A percentile compares a stretch with the other conserved stretches of the same genome.
Evolutionary conservation across 2,329 filamentous ascomycete species (phyloP).

Genomic region (Colletotrichum sp.): DNA sequence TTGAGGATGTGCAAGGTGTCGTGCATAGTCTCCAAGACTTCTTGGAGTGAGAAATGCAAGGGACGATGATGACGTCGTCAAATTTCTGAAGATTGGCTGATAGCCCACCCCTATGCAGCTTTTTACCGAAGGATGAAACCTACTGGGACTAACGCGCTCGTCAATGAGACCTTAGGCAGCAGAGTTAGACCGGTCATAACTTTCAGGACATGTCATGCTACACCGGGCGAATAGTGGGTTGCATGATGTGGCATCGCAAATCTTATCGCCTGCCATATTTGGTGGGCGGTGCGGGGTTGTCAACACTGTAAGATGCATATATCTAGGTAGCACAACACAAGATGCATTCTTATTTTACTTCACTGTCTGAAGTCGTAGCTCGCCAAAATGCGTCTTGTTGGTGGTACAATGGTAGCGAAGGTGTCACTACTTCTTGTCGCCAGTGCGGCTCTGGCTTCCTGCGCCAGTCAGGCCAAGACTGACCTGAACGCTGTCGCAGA

Average conservation of each 20-base stretch:
- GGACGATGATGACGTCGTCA: not conserved
- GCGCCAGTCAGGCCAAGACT: not conserved
- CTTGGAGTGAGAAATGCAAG: not conserved
- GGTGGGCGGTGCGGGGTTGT: not conserved
- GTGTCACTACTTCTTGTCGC: not conserved
- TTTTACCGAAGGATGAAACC: not conserved
- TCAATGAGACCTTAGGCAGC: not conserved
- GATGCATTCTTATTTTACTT: not conserved
- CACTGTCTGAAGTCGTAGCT: not conserved
- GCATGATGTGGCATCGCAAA: not conserved
- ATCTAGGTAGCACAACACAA: not conserved
- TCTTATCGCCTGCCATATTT: not conserved
- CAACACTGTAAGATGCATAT: not conserved
- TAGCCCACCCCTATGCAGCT: not conserved
- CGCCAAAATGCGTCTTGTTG: not conserved
- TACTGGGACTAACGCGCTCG: not conserved
- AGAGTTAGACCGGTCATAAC: not conserved
- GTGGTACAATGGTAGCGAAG: not conserved
- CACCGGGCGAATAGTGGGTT: not conserved
- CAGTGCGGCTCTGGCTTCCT: not conserved
- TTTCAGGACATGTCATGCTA: not conserved
- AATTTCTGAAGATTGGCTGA: not conserved
- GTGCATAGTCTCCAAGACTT: constrained; percentile 29
- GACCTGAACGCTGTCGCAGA: not conserved
- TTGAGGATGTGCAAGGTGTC: constrained; percentile 47